Conservation (phyloP, 2,329 filamentous ascomycete species). For the Orbilia quercus region DNA sequence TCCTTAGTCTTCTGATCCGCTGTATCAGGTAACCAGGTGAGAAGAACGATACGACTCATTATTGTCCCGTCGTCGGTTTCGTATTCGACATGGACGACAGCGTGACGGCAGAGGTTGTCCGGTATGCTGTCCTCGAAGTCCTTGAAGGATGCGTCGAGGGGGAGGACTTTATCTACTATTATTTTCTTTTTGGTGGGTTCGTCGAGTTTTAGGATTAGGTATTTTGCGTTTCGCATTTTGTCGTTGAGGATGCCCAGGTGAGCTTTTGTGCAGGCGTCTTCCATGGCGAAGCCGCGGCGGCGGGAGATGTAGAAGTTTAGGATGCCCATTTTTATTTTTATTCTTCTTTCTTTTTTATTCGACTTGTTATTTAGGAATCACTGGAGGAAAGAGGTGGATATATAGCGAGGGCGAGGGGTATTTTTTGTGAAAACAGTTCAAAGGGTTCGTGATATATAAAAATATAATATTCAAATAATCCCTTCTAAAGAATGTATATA, state of each 20-base stretch:
- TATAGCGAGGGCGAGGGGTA: no score
- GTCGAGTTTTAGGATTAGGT: background rate
- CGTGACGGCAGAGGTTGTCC: background rate
- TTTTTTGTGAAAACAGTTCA: no score
- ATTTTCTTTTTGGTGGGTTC: background rate
- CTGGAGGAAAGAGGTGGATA: no score
- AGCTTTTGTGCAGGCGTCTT: background rate
- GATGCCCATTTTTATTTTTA: no score
- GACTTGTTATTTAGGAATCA: no score
- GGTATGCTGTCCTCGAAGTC: background rate
- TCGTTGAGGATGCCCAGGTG: background rate
- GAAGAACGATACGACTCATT: background rate
- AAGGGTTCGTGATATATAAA: no score
- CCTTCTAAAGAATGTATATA: no score
- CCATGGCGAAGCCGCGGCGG: background rate
- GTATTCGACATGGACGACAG: background rate
- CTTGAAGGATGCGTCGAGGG: background rate
- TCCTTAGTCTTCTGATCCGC: background rate
- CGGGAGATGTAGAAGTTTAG: no score
- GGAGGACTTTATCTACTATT: background rate
- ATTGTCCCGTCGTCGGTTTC: background rate
- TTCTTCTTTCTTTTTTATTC: no score
- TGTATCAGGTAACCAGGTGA: background rate
- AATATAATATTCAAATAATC: no score
- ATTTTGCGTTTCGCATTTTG: background rate